phyloP scores from a whole-genome alignment of 2,329 filamentous ascomycete genomes.

The Alternaria sp. region DNA sequence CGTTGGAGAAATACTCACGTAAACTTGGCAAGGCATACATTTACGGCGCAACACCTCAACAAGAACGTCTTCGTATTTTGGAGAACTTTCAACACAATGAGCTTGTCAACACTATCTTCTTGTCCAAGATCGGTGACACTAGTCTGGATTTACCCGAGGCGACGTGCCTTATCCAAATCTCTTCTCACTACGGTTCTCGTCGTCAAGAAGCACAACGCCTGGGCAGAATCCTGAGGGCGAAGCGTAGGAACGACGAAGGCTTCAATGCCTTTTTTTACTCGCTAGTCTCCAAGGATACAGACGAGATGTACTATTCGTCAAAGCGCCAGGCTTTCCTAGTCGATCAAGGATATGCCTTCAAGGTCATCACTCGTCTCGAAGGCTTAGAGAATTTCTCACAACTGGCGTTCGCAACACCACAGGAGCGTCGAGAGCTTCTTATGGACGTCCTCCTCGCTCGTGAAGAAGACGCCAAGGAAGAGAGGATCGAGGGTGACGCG shows the following conservation, averaged over 20 bases:
- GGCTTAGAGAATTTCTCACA: constrained; percentile 86
- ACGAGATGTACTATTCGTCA: constrained; percentile 97
- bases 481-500: constrained; percentile 73
- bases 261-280: constrained; percentile 99
- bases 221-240: constrained; percentile 91
- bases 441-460: constrained; percentile 90
- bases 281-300: constrained; percentile 94
- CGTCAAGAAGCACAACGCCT: constrained; percentile 95
- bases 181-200: constrained; percentile 94
- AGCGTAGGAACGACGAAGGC: constrained; percentile 94
- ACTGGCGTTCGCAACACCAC: constrained; percentile 79
- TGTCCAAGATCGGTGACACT: constrained; percentile 97
- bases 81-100: constrained; percentile 97
- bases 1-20: constrained; percentile 82
- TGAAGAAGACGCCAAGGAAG: constrained; percentile 73
- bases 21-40: constrained; percentile 90
- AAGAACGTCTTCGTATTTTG: constrained; percentile 84
- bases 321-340: constrained; percentile 97
- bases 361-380: constrained; percentile 94
- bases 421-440: constrained; percentile 84
- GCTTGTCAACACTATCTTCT: constrained; percentile 87
- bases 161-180: constrained; percentile 96
- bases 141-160: constrained; percentile 97
- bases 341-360: constrained; percentile 98
- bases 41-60: constrained; percentile 85